phyloP scores from a whole-genome alignment of 306 rosid species.

The Parietaria judaica region DNA sequence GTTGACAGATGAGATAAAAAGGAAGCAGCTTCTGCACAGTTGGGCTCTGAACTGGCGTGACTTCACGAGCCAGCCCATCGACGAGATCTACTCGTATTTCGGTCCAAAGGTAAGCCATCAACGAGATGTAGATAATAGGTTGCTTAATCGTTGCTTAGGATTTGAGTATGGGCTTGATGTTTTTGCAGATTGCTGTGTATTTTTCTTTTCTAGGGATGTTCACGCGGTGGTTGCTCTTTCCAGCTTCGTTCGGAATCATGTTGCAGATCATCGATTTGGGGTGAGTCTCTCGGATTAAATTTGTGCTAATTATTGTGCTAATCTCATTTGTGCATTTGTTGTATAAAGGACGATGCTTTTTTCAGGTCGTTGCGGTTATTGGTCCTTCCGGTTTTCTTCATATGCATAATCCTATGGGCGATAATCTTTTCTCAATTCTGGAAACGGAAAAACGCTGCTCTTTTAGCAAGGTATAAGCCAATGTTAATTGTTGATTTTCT shows the following conservation, averaged over 20 bases:
- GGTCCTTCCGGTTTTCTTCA: conserved; percentile 68
- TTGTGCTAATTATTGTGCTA: conserved; percentile 3
- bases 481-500: not conserved
- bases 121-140: not conserved
- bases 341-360: conserved; percentile 14
- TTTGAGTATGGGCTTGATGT: conserved; percentile 8
- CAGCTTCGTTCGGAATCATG: conserved; percentile 66
- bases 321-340: conserved; percentile 16
- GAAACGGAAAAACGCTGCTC: conserved; percentile 89
- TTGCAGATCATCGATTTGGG: conserved; percentile 71
- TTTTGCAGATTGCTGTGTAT: conserved; percentile 77
- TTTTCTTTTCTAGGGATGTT: conserved; percentile 98
- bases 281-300: conserved; percentile 34
- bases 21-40: conserved; percentile 67
- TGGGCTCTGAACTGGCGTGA: conserved; percentile 94
- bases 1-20: conserved; percentile 62
- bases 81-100: conserved; percentile 75
- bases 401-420: conserved; percentile 77
- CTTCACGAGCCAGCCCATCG: conserved; percentile 72
- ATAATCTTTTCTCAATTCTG: conserved; percentile 89
- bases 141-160: conserved; percentile 13
- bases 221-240: conserved; percentile 82
- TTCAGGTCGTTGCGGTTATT: conserved; percentile 64
- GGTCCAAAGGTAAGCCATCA: conserved; percentile 68
- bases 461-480: conserved; percentile 61